phyloP scores from a whole-genome alignment of 192 early-diverging fungal genomes.

The Linnemannia schmuckeri region DNA sequence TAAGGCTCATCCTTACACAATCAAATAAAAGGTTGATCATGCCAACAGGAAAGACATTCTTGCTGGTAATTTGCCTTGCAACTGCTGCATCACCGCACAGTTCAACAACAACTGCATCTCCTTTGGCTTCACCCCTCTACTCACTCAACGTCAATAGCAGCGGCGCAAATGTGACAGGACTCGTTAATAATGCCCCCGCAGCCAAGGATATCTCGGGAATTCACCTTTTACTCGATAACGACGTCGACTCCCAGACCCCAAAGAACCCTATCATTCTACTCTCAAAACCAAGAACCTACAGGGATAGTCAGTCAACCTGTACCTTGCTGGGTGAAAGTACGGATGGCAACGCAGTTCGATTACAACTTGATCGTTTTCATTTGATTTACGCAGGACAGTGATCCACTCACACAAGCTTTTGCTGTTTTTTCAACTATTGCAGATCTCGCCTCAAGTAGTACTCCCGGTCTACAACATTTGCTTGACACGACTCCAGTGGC shows the following conservation, averaged over 20 bases:
- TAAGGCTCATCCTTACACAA: too few species aligned
- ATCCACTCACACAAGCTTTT: background rate
- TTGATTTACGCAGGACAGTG: background rate
- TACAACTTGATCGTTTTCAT: background rate
- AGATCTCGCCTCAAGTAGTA: background rate
- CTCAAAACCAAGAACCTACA: slow-evolving; percentile 21
- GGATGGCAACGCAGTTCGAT: background rate
- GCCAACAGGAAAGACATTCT: too few species aligned
- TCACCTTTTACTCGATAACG: slow-evolving; percentile 41
- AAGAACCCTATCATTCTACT: slow-evolving; percentile 33
- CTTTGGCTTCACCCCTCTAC: too few species aligned
- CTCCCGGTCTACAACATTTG: background rate
- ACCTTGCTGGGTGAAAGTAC: slow-evolving; percentile 22
- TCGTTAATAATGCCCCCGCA: slow-evolving; percentile 14
- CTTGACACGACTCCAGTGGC: slow-evolving; percentile 26
- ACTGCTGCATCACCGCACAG: too few species aligned
- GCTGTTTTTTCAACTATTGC: background rate
- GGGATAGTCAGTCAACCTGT: slow-evolving; percentile 8
- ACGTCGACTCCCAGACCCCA: slow-evolving; percentile 29
- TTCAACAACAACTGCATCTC: too few species aligned
- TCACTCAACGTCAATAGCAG: background rate
- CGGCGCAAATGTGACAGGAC: background rate
- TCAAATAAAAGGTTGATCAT: background rate
- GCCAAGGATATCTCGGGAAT: slow-evolving; percentile 21
- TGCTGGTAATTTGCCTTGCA: too few species aligned